These are phyloP conservation scores for Solanum chacoense DNA, from an alignment of 305 asterid genomes.

Conservation along the genomic window DNA sequence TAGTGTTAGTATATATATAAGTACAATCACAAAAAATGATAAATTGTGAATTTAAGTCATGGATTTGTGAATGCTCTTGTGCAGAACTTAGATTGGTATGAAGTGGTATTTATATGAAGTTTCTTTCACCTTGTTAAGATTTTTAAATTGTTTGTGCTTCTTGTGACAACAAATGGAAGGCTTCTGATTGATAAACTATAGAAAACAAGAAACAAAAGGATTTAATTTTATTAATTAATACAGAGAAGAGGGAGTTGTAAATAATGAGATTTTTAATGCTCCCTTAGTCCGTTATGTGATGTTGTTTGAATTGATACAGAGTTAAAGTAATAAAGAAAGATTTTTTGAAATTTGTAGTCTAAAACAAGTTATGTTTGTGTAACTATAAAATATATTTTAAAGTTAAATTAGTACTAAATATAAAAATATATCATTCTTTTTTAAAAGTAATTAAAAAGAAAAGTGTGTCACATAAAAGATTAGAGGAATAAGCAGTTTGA, in stretches of 20 bases:
- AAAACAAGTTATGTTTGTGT: neutral
- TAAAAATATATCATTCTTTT: too few species aligned
- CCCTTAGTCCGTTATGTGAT: neutral
- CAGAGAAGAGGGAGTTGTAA: neutral
- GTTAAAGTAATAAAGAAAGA: neutral
- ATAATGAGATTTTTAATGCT: neutral
- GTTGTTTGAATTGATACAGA: neutral
- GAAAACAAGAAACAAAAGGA: neutral
- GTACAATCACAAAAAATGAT: neutral
- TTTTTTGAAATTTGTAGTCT: too few species aligned
- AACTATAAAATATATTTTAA: too few species aligned
- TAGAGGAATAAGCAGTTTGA: neutral
- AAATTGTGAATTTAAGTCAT: neutral
- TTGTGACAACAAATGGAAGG: conserved; percentile 1
- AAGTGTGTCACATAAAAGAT: too few species aligned
- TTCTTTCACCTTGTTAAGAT: neutral
- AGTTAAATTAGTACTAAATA: too few species aligned
- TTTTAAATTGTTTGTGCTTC: neutral
- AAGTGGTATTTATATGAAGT: neutral
- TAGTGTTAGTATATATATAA: neutral
- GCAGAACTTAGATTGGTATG: neutral
- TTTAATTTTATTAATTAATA: neutral
- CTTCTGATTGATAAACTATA: neutral
- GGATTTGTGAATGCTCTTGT: neutral
- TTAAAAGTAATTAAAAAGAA: too few species aligned